Base-by-base conservation (phyloP, 257 asterid genomes). In the Fraxinus quadrangulata region DNA sequence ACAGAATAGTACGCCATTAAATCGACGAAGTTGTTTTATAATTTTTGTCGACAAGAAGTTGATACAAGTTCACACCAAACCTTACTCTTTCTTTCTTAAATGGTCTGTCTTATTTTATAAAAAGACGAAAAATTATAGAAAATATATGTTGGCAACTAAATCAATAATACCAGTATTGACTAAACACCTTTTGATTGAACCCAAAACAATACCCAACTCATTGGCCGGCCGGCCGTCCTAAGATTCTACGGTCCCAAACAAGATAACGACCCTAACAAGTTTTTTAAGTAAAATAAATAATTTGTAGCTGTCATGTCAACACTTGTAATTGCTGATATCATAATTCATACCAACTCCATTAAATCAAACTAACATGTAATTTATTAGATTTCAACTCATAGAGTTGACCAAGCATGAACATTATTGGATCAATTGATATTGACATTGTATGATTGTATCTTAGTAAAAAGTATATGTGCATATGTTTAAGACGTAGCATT, bases 281-380 rank as follows among this genome's bases (percentile, higher is more conserved):
- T 67, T 75, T 67, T 0, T 42, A 45, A 61, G 42, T 75, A 47
- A 42, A 42, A 42, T 75, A 19, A 28, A 33, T 11, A 11, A 2
- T 2, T 42, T 42, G 4, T 42, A 42, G 16, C 16, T 12, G 49
- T 47, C n/a, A 42, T 42, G 16, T 42, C 70, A 33, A 79, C 69
- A 24, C 73, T 70, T 77, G 40, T 75, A 31, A 71, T 63, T 63
- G 71, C 71, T 87, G 76, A 86, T 81, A 45, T 88, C 87, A 87
- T 70, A 2, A 42, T 42, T 85, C 82, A 75, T 85, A 89, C 90
- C 92, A 82, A 90, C 97, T 88, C 96, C 90, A 88, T 72, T 71
- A 66, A 78, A 16, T 47, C 79, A 81, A 77, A 77, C 73, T 67
- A 71, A 79, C 49, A 66, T 63, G 26, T 26, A 63, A 65, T 73